These are phyloP conservation scores for Petunia secreta DNA, from an alignment of 257 asterid species.

Conservation along the genomic window DNA sequence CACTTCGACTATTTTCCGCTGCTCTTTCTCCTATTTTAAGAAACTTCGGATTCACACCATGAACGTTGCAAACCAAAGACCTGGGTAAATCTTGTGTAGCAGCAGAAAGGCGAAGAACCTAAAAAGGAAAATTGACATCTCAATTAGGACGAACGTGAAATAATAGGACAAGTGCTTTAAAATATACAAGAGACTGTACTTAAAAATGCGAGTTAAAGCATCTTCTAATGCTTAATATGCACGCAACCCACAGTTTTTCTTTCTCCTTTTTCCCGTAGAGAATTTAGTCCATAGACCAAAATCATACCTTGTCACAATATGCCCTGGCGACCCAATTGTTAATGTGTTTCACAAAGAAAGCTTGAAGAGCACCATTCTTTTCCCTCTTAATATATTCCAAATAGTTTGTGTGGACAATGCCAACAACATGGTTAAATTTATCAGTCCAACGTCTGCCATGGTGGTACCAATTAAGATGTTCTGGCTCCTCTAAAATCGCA, in stretches of 20 bases:
- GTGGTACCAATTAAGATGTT: slow-evolving; percentile 98
- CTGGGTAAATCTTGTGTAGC: slow-evolving; percentile 94
- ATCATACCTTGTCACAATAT: slow-evolving; percentile 83
- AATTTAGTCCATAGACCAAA: neutral
- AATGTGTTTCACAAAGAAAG: slow-evolving; percentile 87
- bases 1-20: slow-evolving; percentile 80
- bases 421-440: slow-evolving; percentile 97
- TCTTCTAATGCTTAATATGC: neutral
- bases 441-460: slow-evolving; percentile 99
- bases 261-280: neutral
- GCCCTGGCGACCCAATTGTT: slow-evolving; percentile 95
- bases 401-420: slow-evolving; percentile 94
- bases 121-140: slow-evolving; percentile 27
- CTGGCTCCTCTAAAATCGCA: slow-evolving; percentile 98
- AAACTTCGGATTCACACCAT: slow-evolving; percentile 96
- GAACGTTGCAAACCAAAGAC: slow-evolving; percentile 89
- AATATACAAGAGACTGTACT: neutral
- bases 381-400: slow-evolving; percentile 99
- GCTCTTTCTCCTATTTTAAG: slow-evolving; percentile 81
- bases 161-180: neutral
- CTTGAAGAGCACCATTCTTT: slow-evolving; percentile 95
- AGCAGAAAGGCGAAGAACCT: slow-evolving; percentile 98
- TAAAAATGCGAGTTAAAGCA: neutral
- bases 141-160: slow-evolving; percentile 13
- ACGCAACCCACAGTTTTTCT: neutral